A percentile compares a stretch with the other conserved stretches of the same genome.
Conservation (phyloP, 1,139 yeast species). For the Suhomyces coccinellae region DNA sequence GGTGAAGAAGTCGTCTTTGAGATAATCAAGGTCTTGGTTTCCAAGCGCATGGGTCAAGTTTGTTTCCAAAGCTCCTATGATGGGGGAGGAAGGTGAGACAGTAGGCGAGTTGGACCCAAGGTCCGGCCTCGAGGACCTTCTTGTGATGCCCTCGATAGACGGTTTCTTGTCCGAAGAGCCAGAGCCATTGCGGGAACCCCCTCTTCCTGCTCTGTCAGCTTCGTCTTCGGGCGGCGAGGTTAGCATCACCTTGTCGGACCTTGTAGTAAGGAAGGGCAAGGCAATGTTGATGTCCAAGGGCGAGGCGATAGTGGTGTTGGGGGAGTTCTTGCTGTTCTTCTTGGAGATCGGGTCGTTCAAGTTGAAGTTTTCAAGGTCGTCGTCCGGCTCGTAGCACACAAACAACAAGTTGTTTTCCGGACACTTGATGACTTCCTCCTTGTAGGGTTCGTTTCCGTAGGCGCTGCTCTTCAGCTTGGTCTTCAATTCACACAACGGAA, state of each 20-base stretch:
- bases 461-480: constrained; percentile 45
- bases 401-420: constrained; percentile 61
- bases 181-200: constrained; percentile 24
- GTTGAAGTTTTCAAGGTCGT: constrained; percentile 34
- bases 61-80: constrained; percentile 46
- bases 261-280: constrained; percentile 48
- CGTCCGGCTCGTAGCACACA: constrained; percentile 50
- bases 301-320: constrained; percentile 38
- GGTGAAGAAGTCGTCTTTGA: constrained; percentile 22
- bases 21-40: neutral
- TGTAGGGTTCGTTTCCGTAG: constrained; percentile 45
- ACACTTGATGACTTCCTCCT: constrained; percentile 61
- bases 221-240: constrained; percentile 29
- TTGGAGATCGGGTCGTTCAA: constrained; percentile 15
- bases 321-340: neutral
- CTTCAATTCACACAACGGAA: constrained; percentile 63
- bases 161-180: constrained; percentile 5
- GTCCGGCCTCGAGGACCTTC: constrained; percentile 1
- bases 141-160: constrained; percentile 1
- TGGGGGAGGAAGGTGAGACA: constrained; percentile 29
- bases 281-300: constrained; percentile 50
- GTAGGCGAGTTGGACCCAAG: constrained; percentile 4
- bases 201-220: constrained; percentile 15
- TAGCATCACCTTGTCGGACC: constrained; percentile 33
- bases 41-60: constrained; percentile 31